A percentile compares a stretch with the other conserved stretches of the same genome.
phyloP scores from a whole-genome alignment of 2,329 filamentous ascomycete species.

The Drechslerella dactyloides region DNA sequence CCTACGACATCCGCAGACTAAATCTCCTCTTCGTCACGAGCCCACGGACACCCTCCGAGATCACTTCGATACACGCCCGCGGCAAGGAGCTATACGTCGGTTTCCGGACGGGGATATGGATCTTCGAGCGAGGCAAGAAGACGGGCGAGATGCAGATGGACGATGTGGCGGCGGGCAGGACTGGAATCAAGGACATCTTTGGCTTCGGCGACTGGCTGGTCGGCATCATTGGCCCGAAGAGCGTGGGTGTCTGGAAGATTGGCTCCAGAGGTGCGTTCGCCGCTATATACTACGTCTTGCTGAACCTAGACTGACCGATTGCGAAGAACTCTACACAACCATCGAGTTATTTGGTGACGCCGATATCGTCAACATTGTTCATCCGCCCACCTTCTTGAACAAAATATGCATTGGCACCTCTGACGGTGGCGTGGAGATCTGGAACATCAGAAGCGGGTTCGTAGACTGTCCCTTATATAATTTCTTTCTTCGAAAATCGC shows the following conservation, averaged over 20 bases:
- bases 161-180: conserved; percentile 42
- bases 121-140: conserved; percentile 89
- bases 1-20: conserved; percentile 88
- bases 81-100: conserved; percentile 48
- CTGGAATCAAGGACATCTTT: conserved; percentile 70
- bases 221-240: conserved; percentile 71
- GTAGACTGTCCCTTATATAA: not conserved
- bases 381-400: conserved; percentile 73
- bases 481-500: not conserved
- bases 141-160: conserved; percentile 76
- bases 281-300: not conserved
- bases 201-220: conserved; percentile 92
- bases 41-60: conserved; percentile 82
- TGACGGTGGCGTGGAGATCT: conserved; percentile 92
- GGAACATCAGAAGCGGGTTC: conserved; percentile 85
- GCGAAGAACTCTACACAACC: conserved; percentile 36
- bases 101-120: conserved; percentile 73
- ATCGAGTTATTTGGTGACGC: conserved; percentile 49
- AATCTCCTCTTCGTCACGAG: conserved; percentile 92
- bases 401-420: conserved; percentile 88
- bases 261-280: conserved; percentile 69
- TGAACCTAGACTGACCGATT: not conserved
- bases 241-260: conserved; percentile 89
- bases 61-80: conserved; percentile 48
- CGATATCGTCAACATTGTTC: conserved; percentile 53